Evolutionary conservation across 2,329 filamentous ascomycete genomes (phyloP).

Genomic region (Aciculosporium take): DNA sequence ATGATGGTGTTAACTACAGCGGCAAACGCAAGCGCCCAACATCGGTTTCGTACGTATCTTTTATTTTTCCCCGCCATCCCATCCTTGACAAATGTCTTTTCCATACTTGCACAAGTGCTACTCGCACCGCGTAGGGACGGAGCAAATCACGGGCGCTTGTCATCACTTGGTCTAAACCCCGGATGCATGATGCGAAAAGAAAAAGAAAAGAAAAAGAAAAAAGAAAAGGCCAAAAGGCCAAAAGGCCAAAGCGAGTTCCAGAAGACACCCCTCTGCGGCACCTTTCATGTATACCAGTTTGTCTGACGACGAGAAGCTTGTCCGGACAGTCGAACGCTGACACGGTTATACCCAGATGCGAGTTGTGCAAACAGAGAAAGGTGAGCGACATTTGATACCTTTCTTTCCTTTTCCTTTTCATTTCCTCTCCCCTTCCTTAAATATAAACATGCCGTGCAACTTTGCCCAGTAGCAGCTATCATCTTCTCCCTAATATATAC

Average conservation of each 20-base stretch:
- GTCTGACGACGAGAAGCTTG: neutral
- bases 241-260: too few species aligned
- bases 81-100: neutral
- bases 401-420: neutral
- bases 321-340: constrained; percentile 21
- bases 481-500: too few species aligned
- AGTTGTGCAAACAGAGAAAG: constrained; percentile 71
- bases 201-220: too few species aligned
- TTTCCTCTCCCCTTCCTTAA: too few species aligned
- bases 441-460: too few species aligned
- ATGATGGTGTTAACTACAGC: constrained; percentile 18
- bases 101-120: neutral
- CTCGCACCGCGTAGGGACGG: too few species aligned
- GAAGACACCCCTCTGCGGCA: neutral
- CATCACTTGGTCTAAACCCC: too few species aligned
- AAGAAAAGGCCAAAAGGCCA: too few species aligned
- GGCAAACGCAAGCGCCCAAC: constrained; percentile 47
- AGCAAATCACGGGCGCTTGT: too few species aligned
- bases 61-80: neutral
- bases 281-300: constrained; percentile 9
- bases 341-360: constrained; percentile 38
- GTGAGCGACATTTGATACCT: too few species aligned
- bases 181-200: too few species aligned
- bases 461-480: too few species aligned
- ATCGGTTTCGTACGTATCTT: constrained; percentile 39